Conservation (phyloP, 768 basidiomycete species). For the Podaxis sp. region DNA sequence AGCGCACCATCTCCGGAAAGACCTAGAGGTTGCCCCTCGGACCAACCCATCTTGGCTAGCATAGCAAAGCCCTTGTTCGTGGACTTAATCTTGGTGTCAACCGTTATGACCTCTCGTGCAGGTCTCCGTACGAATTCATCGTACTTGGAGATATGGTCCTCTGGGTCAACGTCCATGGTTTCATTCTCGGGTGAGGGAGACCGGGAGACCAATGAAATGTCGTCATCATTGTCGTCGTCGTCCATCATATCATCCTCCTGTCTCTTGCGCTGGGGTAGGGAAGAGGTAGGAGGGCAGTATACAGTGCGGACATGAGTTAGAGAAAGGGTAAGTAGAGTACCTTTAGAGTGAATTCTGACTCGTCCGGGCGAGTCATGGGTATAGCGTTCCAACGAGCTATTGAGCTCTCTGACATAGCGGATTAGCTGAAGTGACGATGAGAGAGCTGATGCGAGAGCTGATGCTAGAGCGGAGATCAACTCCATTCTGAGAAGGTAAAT, state of each 20-base stretch:
- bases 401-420: slow-evolving; percentile 59
- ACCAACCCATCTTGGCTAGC: slow-evolving; percentile 82
- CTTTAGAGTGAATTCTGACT: slow-evolving; percentile 44
- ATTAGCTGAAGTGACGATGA: background rate
- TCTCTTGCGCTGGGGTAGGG: slow-evolving; percentile 63
- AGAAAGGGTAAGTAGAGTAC: slow-evolving; percentile 62
- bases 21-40: slow-evolving; percentile 76
- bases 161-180: slow-evolving; percentile 49
- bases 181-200: slow-evolving; percentile 66
- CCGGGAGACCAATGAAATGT: slow-evolving; percentile 72
- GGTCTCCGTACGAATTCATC: slow-evolving; percentile 59
- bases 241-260: slow-evolving; percentile 45
- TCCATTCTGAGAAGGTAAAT: background rate
- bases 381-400: slow-evolving; percentile 77
- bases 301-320: slow-evolving; percentile 34
- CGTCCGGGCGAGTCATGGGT: slow-evolving; percentile 38
- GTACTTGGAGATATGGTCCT: slow-evolving; percentile 50
- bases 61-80: slow-evolving; percentile 81
- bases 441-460: background rate
- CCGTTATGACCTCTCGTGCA: slow-evolving; percentile 68
- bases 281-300: slow-evolving; percentile 56
- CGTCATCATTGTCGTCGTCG: slow-evolving; percentile 62
- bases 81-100: slow-evolving; percentile 78
- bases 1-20: slow-evolving; percentile 69
- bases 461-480: background rate